Evolutionary conservation across 495 filamentous ascomycete species (phyloP).

Genomic region (Aspergillus ostianus): DNA sequence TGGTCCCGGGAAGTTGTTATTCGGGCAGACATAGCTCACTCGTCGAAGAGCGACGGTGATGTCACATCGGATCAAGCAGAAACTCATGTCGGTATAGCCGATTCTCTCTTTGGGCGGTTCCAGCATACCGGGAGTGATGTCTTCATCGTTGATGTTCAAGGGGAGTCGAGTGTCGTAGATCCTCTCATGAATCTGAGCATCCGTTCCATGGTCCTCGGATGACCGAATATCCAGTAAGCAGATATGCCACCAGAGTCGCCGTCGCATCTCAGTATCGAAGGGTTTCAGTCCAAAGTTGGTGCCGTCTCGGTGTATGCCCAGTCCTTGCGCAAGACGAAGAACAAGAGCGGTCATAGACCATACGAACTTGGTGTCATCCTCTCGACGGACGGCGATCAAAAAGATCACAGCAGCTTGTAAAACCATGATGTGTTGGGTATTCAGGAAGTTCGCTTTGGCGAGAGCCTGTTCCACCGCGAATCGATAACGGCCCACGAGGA

Average conservation of each 20-base stretch:
- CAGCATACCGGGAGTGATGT: slow-evolving; percentile 65
- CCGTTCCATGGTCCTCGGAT: slow-evolving; percentile 81
- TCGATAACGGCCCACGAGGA: slow-evolving; percentile 63
- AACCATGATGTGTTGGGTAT: slow-evolving; percentile 70
- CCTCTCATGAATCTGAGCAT: slow-evolving; percentile 65
- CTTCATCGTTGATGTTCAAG: slow-evolving; percentile 76
- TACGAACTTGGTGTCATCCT: slow-evolving; percentile 64
- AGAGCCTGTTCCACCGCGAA: slow-evolving; percentile 80
- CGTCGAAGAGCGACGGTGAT: slow-evolving; percentile 49
- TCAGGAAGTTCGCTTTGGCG: slow-evolving; percentile 70
- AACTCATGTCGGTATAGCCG: slow-evolving; percentile 77
- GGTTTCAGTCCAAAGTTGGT: slow-evolving; percentile 67
- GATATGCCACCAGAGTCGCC: slow-evolving; percentile 82
- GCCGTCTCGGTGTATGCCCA: slow-evolving; percentile 81
- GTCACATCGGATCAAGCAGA: slow-evolving; percentile 69
- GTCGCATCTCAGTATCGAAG: slow-evolving; percentile 81
- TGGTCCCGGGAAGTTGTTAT: slow-evolving; percentile 20
- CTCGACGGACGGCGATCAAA: slow-evolving; percentile 59
- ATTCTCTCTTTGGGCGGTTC: slow-evolving; percentile 56
- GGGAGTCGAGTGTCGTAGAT: slow-evolving; percentile 75
- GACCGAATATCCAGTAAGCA: slow-evolving; percentile 73
- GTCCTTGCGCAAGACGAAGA: slow-evolving; percentile 75
- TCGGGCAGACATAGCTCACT: slow-evolving; percentile 33
- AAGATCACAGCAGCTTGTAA: slow-evolving; percentile 79
- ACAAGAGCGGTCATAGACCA: slow-evolving; percentile 70